Conservation (phyloP, 2,329 filamentous ascomycete genomes). For the Rutstroemia sp. region DNA sequence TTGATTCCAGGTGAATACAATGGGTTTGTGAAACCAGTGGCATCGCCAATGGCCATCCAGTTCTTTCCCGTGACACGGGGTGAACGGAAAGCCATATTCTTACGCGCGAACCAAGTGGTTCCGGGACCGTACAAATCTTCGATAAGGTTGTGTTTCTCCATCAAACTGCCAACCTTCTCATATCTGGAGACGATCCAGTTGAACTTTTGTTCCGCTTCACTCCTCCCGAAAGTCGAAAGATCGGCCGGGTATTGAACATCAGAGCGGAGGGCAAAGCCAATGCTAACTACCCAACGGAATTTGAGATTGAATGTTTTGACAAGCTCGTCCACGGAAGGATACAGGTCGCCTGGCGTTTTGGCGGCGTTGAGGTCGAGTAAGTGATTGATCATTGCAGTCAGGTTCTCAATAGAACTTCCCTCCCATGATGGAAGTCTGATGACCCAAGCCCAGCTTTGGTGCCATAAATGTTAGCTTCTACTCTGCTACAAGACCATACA, state of each 20-base stretch:
- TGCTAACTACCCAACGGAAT: slow-evolving; percentile 22
- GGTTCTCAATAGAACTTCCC: slow-evolving; percentile 19
- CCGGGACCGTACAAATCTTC: slow-evolving; percentile 19
- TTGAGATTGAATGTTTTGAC: slow-evolving; percentile 20
- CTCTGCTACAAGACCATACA: not conserved
- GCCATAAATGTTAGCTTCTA: not conserved
- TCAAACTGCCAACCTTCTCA: slow-evolving; percentile 19
- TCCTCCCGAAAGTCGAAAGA: slow-evolving; percentile 17
- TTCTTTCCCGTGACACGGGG: slow-evolving; percentile 21
- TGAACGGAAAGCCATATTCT: slow-evolving; percentile 15
- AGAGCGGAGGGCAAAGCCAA: slow-evolving; percentile 22
- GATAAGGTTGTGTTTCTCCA: slow-evolving; percentile 18
- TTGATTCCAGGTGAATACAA: slow-evolving; percentile 27
- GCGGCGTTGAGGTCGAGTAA: slow-evolving; percentile 20
- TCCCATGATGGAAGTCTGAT: slow-evolving; percentile 26
- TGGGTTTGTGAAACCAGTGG: slow-evolving; percentile 27
- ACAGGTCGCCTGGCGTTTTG: slow-evolving; percentile 16
- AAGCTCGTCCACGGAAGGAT: slow-evolving; percentile 19
- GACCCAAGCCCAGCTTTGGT: slow-evolving; percentile 23
- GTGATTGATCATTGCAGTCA: slow-evolving; percentile 24
- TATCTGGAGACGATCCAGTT: slow-evolving; percentile 23
- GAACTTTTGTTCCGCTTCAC: slow-evolving; percentile 25
- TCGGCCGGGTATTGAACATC: slow-evolving; percentile 18
- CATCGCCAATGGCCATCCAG: slow-evolving; percentile 27
- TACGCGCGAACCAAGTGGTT: slow-evolving; percentile 23